Evolutionary conservation across 257 asterid species (phyloP), one percentile per base, ranked within the genome.

Genomic region (Ballota nigra): DNA sequence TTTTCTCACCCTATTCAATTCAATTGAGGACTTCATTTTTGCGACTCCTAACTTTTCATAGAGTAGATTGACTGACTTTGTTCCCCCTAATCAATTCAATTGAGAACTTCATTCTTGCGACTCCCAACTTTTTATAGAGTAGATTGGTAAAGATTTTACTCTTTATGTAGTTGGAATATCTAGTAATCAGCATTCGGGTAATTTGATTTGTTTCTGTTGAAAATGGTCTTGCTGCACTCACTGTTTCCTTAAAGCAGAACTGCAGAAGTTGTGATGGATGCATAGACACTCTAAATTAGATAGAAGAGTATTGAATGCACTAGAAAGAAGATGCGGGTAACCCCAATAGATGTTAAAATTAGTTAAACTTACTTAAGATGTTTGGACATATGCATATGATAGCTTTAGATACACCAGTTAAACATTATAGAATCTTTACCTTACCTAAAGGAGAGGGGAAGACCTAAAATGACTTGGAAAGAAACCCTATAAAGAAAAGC

Each of bases 161-260:
- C 26, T 53, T 53, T 20, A 53, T 16, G 2, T 53, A 7, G 60
- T 53, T 53, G 28, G 29, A 53, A 53, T 53, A 0, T 2, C 29
- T 53, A 53, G 29, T 18, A 53, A 53, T 53, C 60, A 53, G 55
- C 22, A 6, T n/a, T 47, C 3, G 22, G 55, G 10, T 47, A n/a
- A 16, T 28, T 69, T 24, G 12, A 56, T 26, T n/a, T 58, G 68
- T 51, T 75, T 43, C 47, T 12, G 61, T 69, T 22, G 24, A 20
- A 24, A 63, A 47, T 47, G 68, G 71, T 63, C 69, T 41, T 52
- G 59, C 64, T 26, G 33, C 58, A 28, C 31, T 28, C 13, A 26
- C 29, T 49, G 2, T 4, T 1, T 16, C 8, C 13, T 45, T 16
- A 5, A 47, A 47, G 10, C 55, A 47, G 19, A 47, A 47, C 4